phyloP scores from a whole-genome alignment of 179 eudicot genomes.

The Sideroxylon spinosum region DNA sequence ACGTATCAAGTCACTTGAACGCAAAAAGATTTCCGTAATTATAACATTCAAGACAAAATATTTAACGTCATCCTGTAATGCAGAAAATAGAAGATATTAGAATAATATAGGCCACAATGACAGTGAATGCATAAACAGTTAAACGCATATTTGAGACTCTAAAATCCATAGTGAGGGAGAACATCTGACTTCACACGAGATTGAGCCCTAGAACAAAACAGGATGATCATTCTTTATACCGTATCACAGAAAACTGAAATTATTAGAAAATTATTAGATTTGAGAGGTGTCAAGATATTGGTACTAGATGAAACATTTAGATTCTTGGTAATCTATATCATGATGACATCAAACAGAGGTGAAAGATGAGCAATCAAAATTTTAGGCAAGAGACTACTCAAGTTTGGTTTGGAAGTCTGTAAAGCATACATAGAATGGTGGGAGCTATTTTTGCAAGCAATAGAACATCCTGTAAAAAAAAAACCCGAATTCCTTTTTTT shows the following conservation, averaged over 20 bases:
- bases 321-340: background rate
- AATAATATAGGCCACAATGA: conserved; percentile 13
- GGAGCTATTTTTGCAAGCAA: background rate
- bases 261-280: background rate
- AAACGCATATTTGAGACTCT: background rate
- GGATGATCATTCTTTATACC: background rate
- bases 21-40: conserved; percentile 59
- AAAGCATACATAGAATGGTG: background rate
- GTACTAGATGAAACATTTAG: background rate
- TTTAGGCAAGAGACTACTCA: background rate
- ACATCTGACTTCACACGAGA: background rate
- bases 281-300: background rate
- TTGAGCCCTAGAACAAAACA: background rate
- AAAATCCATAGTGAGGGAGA: background rate
- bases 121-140: background rate
- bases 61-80: conserved; percentile 60
- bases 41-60: conserved; percentile 55
- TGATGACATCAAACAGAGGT: background rate
- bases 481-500: background rate
- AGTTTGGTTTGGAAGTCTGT: background rate
- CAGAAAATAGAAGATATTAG: conserved; percentile 21
- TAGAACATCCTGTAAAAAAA: background rate
- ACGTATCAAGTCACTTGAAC: conserved; percentile 42
- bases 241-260: background rate
- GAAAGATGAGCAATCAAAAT: background rate